Conservation (phyloP, 2,329 filamentous ascomycete genomes). For the Decorospora gaudefroyi region DNA sequence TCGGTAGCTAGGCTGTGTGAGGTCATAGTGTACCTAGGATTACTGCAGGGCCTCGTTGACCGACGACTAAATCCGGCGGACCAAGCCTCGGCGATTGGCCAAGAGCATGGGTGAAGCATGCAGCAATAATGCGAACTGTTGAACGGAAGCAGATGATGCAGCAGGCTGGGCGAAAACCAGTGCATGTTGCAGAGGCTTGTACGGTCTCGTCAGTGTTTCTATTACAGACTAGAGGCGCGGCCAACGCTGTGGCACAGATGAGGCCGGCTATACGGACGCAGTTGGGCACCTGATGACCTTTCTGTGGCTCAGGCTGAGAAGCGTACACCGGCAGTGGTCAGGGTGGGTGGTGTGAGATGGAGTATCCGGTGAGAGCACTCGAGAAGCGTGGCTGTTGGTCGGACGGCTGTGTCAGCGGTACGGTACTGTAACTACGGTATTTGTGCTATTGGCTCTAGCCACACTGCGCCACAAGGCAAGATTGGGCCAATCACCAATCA, state of each 20-base stretch:
- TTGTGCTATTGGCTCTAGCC: too few species aligned
- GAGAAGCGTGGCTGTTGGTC: slow-evolving; percentile 5
- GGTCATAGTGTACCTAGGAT: slow-evolving; percentile 33
- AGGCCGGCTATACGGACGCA: slow-evolving; percentile 22
- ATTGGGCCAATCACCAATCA: too few species aligned
- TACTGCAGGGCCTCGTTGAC: slow-evolving; percentile 34
- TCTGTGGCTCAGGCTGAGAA: slow-evolving; percentile 21
- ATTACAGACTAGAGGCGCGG: slow-evolving; percentile 7
- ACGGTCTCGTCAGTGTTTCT: slow-evolving; percentile 7
- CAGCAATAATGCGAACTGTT: slow-evolving; percentile 23
- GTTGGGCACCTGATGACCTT: slow-evolving; percentile 22
- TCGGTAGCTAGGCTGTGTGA: slow-evolving; percentile 24
- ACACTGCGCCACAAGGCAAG: too few species aligned
- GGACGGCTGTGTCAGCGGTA: background rate
- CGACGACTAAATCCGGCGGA: slow-evolving; percentile 29
- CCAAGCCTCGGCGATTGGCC: slow-evolving; percentile 25
- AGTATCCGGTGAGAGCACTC: slow-evolving; percentile 16
- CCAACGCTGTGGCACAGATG: slow-evolving; percentile 22
- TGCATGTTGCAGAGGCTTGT: slow-evolving; percentile 18
- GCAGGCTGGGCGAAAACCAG: slow-evolving; percentile 23
- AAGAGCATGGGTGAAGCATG: slow-evolving; percentile 15
- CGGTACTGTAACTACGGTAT: too few species aligned
- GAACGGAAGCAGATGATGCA: slow-evolving; percentile 16
- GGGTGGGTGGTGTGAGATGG: slow-evolving; percentile 1
- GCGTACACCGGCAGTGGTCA: slow-evolving; percentile 1